phyloP scores from a whole-genome alignment of 768 basidiomycete genomes.

The Mycena vulgaris region DNA sequence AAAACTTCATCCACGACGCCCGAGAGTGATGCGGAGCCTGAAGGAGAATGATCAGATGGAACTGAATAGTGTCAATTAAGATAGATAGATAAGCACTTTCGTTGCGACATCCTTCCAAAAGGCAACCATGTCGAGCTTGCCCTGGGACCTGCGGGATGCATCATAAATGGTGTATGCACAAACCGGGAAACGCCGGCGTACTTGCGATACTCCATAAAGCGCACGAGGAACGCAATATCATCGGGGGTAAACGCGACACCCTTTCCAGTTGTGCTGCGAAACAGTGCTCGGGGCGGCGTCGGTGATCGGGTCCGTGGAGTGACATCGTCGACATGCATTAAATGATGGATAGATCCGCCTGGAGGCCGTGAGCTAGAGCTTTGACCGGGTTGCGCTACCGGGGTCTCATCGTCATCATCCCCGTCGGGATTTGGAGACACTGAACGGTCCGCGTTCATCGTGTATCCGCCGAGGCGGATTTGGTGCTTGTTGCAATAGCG shows the following conservation, averaged over 20 bases:
- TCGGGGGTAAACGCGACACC: constrained; percentile 92
- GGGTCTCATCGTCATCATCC: constrained; percentile 56
- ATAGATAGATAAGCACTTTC: constrained; percentile 60
- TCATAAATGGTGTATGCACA: constrained; percentile 22
- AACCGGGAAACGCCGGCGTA: constrained; percentile 50
- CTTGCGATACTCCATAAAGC: constrained; percentile 86
- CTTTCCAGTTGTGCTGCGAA: constrained; percentile 90
- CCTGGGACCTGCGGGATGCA: constrained; percentile 63
- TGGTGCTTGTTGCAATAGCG: constrained; percentile 95
- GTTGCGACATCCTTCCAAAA: constrained; percentile 86
- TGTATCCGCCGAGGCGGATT: constrained; percentile 89
- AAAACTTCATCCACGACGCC: constrained; percentile 96
- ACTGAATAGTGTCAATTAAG: constrained; percentile 7
- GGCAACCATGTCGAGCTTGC: constrained; percentile 78
- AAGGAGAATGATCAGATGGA: constrained; percentile 13
- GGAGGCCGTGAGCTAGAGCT: constrained; percentile 18
- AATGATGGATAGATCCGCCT: constrained; percentile 45
- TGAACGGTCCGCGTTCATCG: constrained; percentile 76
- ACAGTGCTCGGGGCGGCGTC: constrained; percentile 85
- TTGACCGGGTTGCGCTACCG: constrained; percentile 7
- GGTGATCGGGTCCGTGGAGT: constrained; percentile 77
- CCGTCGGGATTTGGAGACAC: constrained; percentile 58
- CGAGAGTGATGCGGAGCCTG: constrained; percentile 93
- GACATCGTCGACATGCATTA: constrained; percentile 38
- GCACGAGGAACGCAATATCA: constrained; percentile 83